Base-by-base conservation (phyloP, 2,329 filamentous ascomycete species). In the Drechslerella dactyloides region DNA sequence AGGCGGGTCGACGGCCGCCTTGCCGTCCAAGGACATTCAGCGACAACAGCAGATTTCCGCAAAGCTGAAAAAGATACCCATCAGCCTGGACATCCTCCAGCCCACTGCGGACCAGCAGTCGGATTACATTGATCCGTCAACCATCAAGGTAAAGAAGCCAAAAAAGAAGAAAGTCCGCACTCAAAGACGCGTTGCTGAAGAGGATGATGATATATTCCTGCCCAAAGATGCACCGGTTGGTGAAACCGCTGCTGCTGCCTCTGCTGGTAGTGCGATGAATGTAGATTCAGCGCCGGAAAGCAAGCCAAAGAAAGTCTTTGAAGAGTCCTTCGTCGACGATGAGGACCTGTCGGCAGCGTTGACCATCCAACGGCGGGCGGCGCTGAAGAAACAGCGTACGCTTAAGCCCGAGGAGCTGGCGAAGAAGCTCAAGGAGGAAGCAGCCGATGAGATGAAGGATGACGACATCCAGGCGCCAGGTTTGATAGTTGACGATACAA, bases 401-500 rank as follows among this genome's bases (percentile, higher is more conserved):
- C 84, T 86, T 30, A 87, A 90, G 37, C 92, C 93, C 0, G 91
- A 94, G 78, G 94, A 97, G 75, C 84, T 99, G 73, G 93, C 90
- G 17, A 87, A 88, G 74, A 90, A 94, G 77, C 82, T 99, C 42
- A 82, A 84, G 69, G 86, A 90, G 78, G 87, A 90, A 75, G 88
- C 87, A 19, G 85, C 87, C 30, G 86, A 88, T 55, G 84, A 84
- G 23, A 75, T 75, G 73, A 81, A 84, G 1, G 82, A 80, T 15
- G 82, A 83, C 0, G 77, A 80, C 8, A 82, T 84, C 46, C 83
- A 85, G 56, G 81, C 82, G 35, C 82, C 82, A 1, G 93, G 92
- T 1, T 82, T 99, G 1, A 85, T 97, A n/a, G 93, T 99, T 65
- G 93, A 97, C 72, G 94, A 97, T 78, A 96, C 93, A 0, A 92